phyloP scores from a whole-genome alignment of 2,329 filamentous ascomycete genomes.

The Celoporthe dispersa region DNA sequence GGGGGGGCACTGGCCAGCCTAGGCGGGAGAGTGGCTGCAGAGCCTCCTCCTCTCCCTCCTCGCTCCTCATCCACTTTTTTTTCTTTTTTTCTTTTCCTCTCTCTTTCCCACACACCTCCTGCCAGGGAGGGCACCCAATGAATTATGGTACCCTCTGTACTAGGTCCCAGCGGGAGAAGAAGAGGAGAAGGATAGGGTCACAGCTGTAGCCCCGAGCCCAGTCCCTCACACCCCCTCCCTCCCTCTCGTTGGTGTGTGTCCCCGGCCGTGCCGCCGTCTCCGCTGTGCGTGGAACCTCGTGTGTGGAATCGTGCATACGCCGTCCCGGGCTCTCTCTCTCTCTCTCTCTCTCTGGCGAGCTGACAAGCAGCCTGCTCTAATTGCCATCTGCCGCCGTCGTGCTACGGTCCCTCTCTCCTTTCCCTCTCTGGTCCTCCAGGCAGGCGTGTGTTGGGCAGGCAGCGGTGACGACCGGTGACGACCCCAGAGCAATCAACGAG shows the following conservation, averaged over 20 bases:
- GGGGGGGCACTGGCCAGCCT: background rate
- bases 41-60: background rate
- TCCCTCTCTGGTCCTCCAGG: background rate
- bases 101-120: background rate
- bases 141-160: background rate
- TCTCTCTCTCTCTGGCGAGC: background rate
- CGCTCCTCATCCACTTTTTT: background rate
- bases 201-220: background rate
- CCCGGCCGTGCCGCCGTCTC: conserved; percentile 28
- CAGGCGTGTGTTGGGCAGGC: background rate
- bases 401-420: background rate
- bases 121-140: background rate
- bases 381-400: background rate
- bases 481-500: background rate
- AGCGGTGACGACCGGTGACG: too few species aligned
- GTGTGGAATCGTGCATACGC: conserved; percentile 25
- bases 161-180: background rate
- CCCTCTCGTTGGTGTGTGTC: conserved; percentile 8
- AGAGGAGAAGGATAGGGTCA: background rate
- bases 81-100: too few species aligned
- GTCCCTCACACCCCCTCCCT: background rate
- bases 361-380: background rate
- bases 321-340: background rate
- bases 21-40: conserved; percentile 1
- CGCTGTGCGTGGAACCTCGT: conserved; percentile 28